phyloP scores from a whole-genome alignment of 305 asterid species.

The Solanum chacoense region DNA sequence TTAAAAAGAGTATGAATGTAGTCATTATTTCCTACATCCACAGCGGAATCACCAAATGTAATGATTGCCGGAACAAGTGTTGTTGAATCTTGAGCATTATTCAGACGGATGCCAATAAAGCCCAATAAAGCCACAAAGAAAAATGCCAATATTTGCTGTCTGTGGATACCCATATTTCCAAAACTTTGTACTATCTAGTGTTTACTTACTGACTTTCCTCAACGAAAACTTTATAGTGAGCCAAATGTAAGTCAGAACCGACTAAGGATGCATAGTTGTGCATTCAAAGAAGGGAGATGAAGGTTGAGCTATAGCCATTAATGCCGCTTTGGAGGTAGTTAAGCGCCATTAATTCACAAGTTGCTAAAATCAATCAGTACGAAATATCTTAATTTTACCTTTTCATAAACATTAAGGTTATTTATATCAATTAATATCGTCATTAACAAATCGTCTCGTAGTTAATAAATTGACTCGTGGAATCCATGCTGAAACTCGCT shows the following conservation, averaged over 20 bases:
- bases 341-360: conserved; percentile 5
- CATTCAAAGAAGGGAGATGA: conserved; percentile 22
- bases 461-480: background rate
- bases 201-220: background rate
- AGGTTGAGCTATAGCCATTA: conserved; percentile 15
- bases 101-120: conserved; percentile 7
- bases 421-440: background rate
- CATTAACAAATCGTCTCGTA: background rate
- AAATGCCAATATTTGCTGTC: conserved; percentile 4
- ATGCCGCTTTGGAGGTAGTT: conserved; percentile 12
- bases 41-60: conserved; percentile 70
- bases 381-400: background rate
- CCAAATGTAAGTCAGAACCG: background rate
- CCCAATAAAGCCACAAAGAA: conserved; percentile 15
- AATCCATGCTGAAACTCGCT: background rate
- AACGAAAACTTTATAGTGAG: background rate
- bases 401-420: background rate
- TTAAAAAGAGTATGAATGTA: conserved; percentile 47
- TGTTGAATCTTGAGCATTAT: conserved; percentile 28
- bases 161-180: conserved; percentile 25
- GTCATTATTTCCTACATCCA: conserved; percentile 87
- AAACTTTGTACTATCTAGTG: background rate
- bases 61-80: conserved; percentile 73
- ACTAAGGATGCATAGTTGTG: background rate
- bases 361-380: background rate